Evolutionary conservation across 2,329 filamentous ascomycete species (phyloP), one percentile per base, ranked within the genome.

Genomic region (Arthrobotrys conoides): DNA sequence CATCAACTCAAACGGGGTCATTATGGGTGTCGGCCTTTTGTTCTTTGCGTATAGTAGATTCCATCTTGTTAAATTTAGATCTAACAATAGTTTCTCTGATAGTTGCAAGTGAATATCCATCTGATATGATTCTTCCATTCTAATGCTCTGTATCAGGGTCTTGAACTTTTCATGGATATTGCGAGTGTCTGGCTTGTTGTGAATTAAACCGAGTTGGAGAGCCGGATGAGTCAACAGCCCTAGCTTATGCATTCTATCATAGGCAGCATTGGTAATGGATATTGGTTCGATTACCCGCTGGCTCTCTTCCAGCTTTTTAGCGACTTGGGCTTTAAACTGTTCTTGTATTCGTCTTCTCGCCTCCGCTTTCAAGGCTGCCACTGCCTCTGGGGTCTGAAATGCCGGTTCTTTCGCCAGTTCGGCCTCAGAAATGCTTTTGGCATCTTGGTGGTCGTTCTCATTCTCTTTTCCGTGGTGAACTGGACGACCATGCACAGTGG

Each of bases 321-420:
- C 73, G 3, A 77, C 73, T 51, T 77, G 73, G 18, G 73, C 73
- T 63, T 77, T 77, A 51, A 77, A 77, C 55, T 77, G 67, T 14
- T 71, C 73, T 27, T 77, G 73, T 27, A 77, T 77, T 38, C 67
- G 59, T 48, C 48, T 71, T n/a, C 41, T 66, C 12, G 66, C 53
- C 36, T 77, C 73, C 41, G 73, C 67, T 22, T 70, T 77, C 36
- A 66, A 30, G 3, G 73, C 61, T 33, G 57, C 73, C 3, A 77
- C 67, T 5, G 67, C 36, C 14, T 65, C 68, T 38, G 68, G 67
- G n/a, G 41, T 64, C 22, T 71, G 61, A 30, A 48, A 67, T 27
- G 44, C 8, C 12, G 51, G 49, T 8, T 77, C 67, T 49, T 77
- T 77, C 1, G 24, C 22, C 10, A 71, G 14, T 6, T 55, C 73